phyloP scores from a whole-genome alignment of 495 filamentous ascomycete species.

The Hypoxylon crocopeplum region DNA sequence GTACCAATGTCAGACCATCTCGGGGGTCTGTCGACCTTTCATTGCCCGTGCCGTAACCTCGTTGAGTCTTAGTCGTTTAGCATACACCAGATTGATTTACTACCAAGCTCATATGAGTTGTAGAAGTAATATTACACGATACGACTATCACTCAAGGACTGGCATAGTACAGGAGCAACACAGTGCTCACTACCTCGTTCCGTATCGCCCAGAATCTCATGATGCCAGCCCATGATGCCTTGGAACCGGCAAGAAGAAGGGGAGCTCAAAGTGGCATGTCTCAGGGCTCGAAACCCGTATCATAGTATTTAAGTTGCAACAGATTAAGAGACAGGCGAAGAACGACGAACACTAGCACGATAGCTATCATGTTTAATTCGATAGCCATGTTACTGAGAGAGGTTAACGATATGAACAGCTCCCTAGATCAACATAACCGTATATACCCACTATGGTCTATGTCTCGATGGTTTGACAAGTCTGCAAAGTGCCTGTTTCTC shows the following conservation, averaged over 20 bases:
- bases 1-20: constrained; percentile 11
- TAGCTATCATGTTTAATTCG: constrained; percentile 5
- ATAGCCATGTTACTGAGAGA: background rate
- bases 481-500: constrained; percentile 5
- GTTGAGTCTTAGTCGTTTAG: background rate
- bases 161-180: constrained; percentile 26
- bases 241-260: background rate
- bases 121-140: constrained; percentile 23
- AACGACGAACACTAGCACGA: background rate
- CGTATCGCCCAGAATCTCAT: constrained; percentile 4
- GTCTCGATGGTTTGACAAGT: constrained; percentile 13
- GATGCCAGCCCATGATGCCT: background rate
- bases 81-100: constrained; percentile 9
- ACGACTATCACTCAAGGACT: constrained; percentile 9
- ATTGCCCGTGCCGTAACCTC: background rate
- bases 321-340: background rate
- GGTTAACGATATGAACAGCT: background rate
- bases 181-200: constrained; percentile 14
- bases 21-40: constrained; percentile 12
- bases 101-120: constrained; percentile 9
- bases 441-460: no score
- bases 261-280: constrained; percentile 11
- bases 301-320: background rate
- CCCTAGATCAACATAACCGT: background rate
- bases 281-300: constrained; percentile 2